Evolutionary conservation across 257 asterid species (phyloP).

Genomic region (Haberlea rhodopensis): DNA sequence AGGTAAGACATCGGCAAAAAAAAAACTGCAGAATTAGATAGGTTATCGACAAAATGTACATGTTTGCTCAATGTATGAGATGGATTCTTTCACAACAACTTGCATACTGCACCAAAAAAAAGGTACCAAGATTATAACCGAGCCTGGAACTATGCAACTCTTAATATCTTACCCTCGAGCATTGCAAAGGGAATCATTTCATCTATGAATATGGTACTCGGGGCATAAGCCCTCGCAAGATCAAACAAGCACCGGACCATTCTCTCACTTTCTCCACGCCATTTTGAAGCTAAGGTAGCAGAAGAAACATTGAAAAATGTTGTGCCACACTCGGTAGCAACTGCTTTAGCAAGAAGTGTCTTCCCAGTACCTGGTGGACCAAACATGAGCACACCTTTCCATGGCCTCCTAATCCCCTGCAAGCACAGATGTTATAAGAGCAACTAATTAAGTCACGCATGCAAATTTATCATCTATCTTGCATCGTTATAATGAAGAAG

Average conservation of each 20-base stretch:
- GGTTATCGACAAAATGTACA: neutral
- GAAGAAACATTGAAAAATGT: slow-evolving; percentile 98
- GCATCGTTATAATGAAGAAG: neutral
- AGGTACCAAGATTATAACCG: neutral
- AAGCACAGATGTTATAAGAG: slow-evolving; percentile 23
- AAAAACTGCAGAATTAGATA: neutral
- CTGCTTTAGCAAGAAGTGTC: slow-evolving; percentile 99
- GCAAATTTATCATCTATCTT: neutral
- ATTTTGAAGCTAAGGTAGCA: slow-evolving; percentile 97
- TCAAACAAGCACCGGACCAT: slow-evolving; percentile 99
- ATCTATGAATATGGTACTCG: slow-evolving; percentile 96
- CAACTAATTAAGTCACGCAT: neutral
- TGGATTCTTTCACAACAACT: neutral
- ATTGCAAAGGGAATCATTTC: slow-evolving; percentile 99
- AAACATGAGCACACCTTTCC: slow-evolving; percentile 99
- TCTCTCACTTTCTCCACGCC: slow-evolving; percentile 99
- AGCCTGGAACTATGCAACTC: neutral
- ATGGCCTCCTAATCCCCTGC: slow-evolving; percentile 98
- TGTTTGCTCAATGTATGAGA: slow-evolving; percentile 5
- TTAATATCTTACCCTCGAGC: slow-evolving; percentile 74
- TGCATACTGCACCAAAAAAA: neutral
- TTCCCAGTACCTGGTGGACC: slow-evolving; percentile 99
- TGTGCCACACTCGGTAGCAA: slow-evolving; percentile 98
- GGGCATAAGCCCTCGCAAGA: slow-evolving; percentile 98
- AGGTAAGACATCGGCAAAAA: slow-evolving; percentile 1